Base-by-base conservation (phyloP, 768 basidiomycete genomes). In the Boletellus ananas region DNA sequence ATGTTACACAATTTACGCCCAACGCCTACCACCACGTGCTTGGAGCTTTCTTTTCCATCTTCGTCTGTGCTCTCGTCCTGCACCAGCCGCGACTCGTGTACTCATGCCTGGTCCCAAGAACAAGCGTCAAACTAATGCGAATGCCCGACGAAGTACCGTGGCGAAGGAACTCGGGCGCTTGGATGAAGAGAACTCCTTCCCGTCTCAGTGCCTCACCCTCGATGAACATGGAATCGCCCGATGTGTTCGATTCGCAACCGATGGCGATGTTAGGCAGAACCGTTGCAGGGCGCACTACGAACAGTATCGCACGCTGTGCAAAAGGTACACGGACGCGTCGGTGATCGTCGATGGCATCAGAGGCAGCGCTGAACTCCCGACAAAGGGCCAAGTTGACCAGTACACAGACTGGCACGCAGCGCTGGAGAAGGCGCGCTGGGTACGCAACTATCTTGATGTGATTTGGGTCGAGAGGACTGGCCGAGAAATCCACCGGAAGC, bases 381-480 rank as follows among this genome's bases (percentile, higher is more conserved):
- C 59, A 5, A 43, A 47, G 18, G 48, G 44, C 12, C 54, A 58
- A n/a, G 52, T 69, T 12, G 16, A 13, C 25, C 23, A 34, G 2
- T 60, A 54, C 33, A 33, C 38, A 0, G 57, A 61, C 40, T 51
- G 58, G 47, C 34, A 45, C 1, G 35, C 25, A 1, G 52, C 57
- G 16, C 45, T 59, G 5, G 49, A 64, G 20, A 62, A 66, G 29
- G 54, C 49, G 2, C 55, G 55, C 9, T 54, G 58, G 55, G 51
- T 67, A 37, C 58, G 55, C 29, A 39, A 51, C 27, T 72, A 71
- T 45, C 49, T 70, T 10, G 63, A 68, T 36, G 65, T 65, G 13
- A 65, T 71, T 14, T 57, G 69, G 3, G 58, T 61, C 0, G 71
- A 72, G 43, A 60, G 57, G 40, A 50, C 55, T 0, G 71, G 71